Base-by-base conservation (phyloP, 441 rosid genomes). In the Syzygium syzygioides region DNA sequence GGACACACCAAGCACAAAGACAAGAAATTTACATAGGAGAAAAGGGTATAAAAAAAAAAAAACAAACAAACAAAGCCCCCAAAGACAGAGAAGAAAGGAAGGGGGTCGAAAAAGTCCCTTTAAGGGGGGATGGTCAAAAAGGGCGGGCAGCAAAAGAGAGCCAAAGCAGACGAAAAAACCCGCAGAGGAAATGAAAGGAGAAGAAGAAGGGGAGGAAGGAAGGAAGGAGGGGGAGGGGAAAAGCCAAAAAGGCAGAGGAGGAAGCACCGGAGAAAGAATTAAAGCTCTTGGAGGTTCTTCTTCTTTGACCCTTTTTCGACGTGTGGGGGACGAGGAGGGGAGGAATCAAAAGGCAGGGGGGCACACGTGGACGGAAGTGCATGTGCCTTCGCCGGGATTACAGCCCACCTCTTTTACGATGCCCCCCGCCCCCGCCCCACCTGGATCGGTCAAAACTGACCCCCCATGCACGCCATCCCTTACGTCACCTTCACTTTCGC, bases 341-440 rank as follows among this genome's bases (percentile, higher is more conserved):
- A 5, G 50, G 79, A 37, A 71, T 71, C n/a, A 12, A 37, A 20
- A 45, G 52, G 8, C 48, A 45, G n/a, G 48, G 9, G 45, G 10
- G 9, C 52, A 5, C n/a, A 12, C 52, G 6, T 20, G 80, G 48
- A 34, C 3, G 83, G 83, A 41, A 76, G 52, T 23, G 52, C 83
- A 23, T 23, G n/a, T 41, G 52, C 52, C n/a, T 76, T 41, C 41
- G 52, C 14, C n/a, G n/a, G 52, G n/a, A 12, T 76, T 6, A 7
- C 48, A 7, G 1, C 48, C 2, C 2, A 28, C 3, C 28, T 4
- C 79, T 34, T 6, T 1, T 1, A 37, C 50, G 50, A 20, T 23
- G n/a, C 52, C 50, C 2, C 32, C 7, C 0, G 3, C n/a, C 52
- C 50, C 2, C 32, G 4, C 0, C 6, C n/a, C 50, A 20, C 83